Percentiles rank a stretch among this genome's conserved stretches.
These are phyloP conservation scores for Arthrobotrys entomopaga DNA, from an alignment of 2,329 filamentous ascomycete genomes.

Conservation along the genomic window DNA sequence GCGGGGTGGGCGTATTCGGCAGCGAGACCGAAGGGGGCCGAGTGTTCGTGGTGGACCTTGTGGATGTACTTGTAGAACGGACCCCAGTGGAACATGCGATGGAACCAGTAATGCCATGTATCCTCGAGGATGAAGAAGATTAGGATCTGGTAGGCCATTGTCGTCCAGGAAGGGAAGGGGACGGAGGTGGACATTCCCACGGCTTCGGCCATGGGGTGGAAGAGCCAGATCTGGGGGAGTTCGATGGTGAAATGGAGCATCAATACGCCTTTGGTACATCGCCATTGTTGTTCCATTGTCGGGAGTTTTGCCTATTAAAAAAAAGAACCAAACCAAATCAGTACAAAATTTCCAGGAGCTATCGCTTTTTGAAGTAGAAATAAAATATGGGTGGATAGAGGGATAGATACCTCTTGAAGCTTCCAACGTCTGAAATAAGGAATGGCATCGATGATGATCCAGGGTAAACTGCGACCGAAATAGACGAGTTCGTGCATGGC, in stretches of 20 bases:
- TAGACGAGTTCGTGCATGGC: conserved; percentile 93
- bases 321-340: too few species aligned
- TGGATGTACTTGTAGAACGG: conserved; percentile 96
- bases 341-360: too few species aligned
- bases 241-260: conserved; percentile 97
- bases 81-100: conserved; percentile 91
- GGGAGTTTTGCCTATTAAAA: conserved; percentile 74
- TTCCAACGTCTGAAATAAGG: conserved; percentile 93
- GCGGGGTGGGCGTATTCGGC: conserved; percentile 98
- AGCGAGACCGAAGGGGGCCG: conserved; percentile 92
- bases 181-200: conserved; percentile 88
- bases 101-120: conserved; percentile 97
- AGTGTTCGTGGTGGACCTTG: conserved; percentile 99
- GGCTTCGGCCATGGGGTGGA: conserved; percentile 94
- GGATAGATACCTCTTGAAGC: conserved; percentile 76
- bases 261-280: conserved; percentile 91
- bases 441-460: conserved; percentile 89
- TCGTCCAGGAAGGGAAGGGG: conserved; percentile 85
- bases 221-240: conserved; percentile 97
- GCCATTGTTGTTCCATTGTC: conserved; percentile 91
- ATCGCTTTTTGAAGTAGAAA: neutral
- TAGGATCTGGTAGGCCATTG: conserved; percentile 88
- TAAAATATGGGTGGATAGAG: neutral
- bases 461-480: conserved; percentile 90
- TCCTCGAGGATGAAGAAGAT: conserved; percentile 97